Percentiles rank a stretch among this genome's conserved stretches.
These are phyloP conservation scores for Chernovozyma sophiae-reginae DNA, from an alignment of 1,139 yeast species.

Conservation along the genomic window DNA sequence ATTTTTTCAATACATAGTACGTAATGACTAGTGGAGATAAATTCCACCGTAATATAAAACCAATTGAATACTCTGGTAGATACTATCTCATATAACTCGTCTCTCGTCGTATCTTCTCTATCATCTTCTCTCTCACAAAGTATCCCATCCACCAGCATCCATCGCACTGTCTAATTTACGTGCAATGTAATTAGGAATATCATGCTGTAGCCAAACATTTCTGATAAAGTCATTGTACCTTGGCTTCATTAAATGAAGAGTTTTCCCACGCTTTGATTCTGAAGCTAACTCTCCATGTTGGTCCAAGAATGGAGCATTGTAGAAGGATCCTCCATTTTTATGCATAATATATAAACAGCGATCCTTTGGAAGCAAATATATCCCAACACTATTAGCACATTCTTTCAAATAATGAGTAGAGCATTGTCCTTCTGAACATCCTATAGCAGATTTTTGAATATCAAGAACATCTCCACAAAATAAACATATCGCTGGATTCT, in stretches of 20 bases:
- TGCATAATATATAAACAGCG: slow-evolving; percentile 65
- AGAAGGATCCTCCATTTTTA: slow-evolving; percentile 75
- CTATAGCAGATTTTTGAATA: slow-evolving; percentile 56
- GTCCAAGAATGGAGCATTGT: slow-evolving; percentile 81
- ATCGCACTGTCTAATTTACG: slow-evolving; percentile 72
- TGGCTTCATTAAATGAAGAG: slow-evolving; percentile 59
- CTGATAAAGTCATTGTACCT: slow-evolving; percentile 68
- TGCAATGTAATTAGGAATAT: slow-evolving; percentile 71
- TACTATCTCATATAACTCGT: too few species aligned
- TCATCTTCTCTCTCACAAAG: too few species aligned
- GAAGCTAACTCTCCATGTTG: slow-evolving; percentile 83
- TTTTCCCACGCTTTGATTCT: slow-evolving; percentile 67
- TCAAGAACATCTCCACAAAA: slow-evolving; percentile 74
- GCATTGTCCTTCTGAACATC: slow-evolving; percentile 59
- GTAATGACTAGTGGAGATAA: too few species aligned
- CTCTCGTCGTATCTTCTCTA: too few species aligned
- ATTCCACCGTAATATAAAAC: too few species aligned
- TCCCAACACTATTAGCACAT: slow-evolving; percentile 70
- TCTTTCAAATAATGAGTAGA: slow-evolving; percentile 59
- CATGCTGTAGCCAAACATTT: slow-evolving; percentile 75
- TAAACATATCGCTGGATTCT: slow-evolving; percentile 84
- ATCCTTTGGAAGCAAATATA: slow-evolving; percentile 74
- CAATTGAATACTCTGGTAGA: too few species aligned
- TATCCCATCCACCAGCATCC: slow-evolving; percentile 96
- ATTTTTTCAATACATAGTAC: too few species aligned